Base-by-base conservation (phyloP, 1,284 basidiomycete species). In the Trametes pubescens region DNA sequence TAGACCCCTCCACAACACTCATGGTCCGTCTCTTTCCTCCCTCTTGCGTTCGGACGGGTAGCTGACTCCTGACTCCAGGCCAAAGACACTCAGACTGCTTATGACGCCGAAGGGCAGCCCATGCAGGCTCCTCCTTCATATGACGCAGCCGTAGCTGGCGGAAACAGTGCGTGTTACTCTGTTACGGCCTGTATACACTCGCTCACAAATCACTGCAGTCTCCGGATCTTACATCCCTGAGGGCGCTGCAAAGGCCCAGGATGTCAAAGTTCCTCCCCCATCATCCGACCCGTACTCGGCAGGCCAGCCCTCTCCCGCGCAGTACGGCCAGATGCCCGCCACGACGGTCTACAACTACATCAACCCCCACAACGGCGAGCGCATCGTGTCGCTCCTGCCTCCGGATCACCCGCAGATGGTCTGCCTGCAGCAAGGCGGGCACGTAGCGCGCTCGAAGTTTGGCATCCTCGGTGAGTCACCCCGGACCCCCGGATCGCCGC, bases 321-420 rank as follows among this genome's bases (percentile, higher is more conserved):
- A 61, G 6, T 18, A 59, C 22, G 72, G 67, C 5, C 57, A 61
- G 16, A 71, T 72, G 67, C 75, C 76, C 37, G 64, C 72, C 34
- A 74, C 73, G 48, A 73, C 70, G 13, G 77, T 82, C 8, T 81
- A 81, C 69, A 77, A 79, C 70, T 83, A 82, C 66, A 72, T 83
- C 49, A 80, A 84, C 68, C 82, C 84, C 8, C 40, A 48, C 1
- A 84, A 82, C 0, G 80, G 81, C n/a, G 79, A 85, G 34, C 72
- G 77, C n/a, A 55, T 86, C 46, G 74, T 79, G 5, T 84, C 86
- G 1, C 75, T 84, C 2, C 78, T 92, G 2, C 88, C 92, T 0
- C 92, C 92, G 1, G 81, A 86, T 65, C 88, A 93, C 72, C 92
- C 91, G 0, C 86, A 91, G 76, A 93, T 93, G 91, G 70, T 90